Evolutionary conservation across 345 rosid species (phyloP), one percentile per base, ranked within the genome.

Genomic region (Acer campestre): DNA sequence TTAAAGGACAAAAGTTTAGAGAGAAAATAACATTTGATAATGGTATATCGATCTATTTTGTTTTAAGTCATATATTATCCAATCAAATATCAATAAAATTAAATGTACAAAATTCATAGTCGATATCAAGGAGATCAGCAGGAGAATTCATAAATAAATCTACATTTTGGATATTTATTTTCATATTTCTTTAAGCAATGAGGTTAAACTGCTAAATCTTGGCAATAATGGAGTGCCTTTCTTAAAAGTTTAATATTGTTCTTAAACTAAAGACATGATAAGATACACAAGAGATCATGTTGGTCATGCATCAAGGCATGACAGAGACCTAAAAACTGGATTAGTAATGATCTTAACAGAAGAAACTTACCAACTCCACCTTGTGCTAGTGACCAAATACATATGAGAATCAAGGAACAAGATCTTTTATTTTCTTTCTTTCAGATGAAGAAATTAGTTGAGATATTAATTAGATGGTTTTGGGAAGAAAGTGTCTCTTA

Each of bases 321-420:
- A n/a, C 53, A 58, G 31, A 20, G 31, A 48, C 73, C 16, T 27
- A 27, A 8, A n/a, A 58, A 35, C 38, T 20, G 29, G 22, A 22
- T 6, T 5, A 40, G 6, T 29, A 25, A 73, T 17, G 14, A 73
- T 23, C 10, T 61, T 22, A 25, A 69, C 18, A 27, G 2, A 58
- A 56, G 20, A 56, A 58, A 56, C 17, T 56, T 71, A 29, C 17
- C 46, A 55, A 71, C 49, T 55, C 8, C 35, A 55, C 1, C 13
- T 71, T 18, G 5, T 18, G 2, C 29, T 11, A 31, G 31, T 56
- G 31, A 44, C 61, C 16, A 18, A 10, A 2, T 16, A 63, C 22
- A 46, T 18, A 2, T 61, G 25, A 74, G 29, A 46, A 74, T 46
- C 61, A 63, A 56, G 77, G 25, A 48, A 48, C 23, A 62, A 61